A percentile compares a stretch with the other conserved stretches of the same genome.
phyloP scores from a whole-genome alignment of 2,329 filamentous ascomycete genomes.

The Fusarium penzigii region DNA sequence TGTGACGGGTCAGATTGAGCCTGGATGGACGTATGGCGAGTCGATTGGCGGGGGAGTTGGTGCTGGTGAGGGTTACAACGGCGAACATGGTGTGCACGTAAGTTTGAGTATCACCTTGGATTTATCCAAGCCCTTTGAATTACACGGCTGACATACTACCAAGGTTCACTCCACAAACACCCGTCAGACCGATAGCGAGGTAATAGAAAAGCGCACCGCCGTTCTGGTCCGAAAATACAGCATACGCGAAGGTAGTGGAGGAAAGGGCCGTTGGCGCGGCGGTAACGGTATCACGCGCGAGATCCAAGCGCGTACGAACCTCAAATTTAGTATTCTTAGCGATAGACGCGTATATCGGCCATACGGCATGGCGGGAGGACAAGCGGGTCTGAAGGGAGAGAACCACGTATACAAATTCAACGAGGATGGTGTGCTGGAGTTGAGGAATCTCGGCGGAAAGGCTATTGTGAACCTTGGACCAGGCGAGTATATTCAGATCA shows the following conservation, averaged over 20 bases:
- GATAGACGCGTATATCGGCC: constrained; percentile 47
- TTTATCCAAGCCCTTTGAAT: constrained; percentile 37
- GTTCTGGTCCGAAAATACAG: constrained; percentile 67
- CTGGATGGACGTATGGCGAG: constrained; percentile 84
- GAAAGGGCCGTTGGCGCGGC: constrained; percentile 64
- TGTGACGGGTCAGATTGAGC: constrained; percentile 42
- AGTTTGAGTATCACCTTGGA: constrained; percentile 37
- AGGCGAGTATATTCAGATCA: constrained; percentile 15
- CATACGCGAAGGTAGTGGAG: constrained; percentile 56
- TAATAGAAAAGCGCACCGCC: constrained; percentile 76
- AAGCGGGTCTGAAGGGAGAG: constrained; percentile 64
- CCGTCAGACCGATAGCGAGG: constrained; percentile 77
- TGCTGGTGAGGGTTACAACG: constrained; percentile 72
- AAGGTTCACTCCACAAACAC: constrained; percentile 78
- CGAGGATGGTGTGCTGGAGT: constrained; percentile 55
- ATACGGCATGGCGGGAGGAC: constrained; percentile 70
- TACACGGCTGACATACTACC: constrained; percentile 33
- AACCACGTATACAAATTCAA: constrained; percentile 47
- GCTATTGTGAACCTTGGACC: constrained; percentile 16
- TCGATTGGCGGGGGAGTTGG: constrained; percentile 79
- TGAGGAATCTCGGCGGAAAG: constrained; percentile 19
- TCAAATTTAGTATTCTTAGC: constrained; percentile 13
- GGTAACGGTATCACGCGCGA: constrained; percentile 76
- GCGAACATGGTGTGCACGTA: constrained; percentile 74
- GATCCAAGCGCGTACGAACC: constrained; percentile 61